Evolutionary conservation across 768 basidiomycete genomes (phyloP).

Genomic region (Leccinum uliginosum): DNA sequence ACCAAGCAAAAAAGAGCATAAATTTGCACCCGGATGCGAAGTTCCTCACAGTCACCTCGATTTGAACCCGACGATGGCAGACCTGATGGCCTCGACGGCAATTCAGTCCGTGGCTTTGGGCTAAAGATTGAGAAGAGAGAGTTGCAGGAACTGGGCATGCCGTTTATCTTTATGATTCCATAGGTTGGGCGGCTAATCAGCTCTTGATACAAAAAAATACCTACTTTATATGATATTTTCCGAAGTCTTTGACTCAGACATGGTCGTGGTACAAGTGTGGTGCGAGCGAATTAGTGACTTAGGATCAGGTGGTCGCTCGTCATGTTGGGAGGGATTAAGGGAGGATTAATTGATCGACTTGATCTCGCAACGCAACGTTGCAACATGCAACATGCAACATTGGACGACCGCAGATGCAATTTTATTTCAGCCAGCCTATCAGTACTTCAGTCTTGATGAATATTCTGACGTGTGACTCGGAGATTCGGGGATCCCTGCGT

Average conservation of each 20-base stretch:
- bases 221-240: neutral
- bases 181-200: conserved; percentile 69
- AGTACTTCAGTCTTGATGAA: neutral
- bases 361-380: conserved; percentile 4
- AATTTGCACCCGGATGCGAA: conserved; percentile 19
- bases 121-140: conserved; percentile 47
- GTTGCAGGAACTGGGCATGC: conserved; percentile 65
- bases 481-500: neutral
- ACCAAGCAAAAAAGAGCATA: conserved; percentile 34
- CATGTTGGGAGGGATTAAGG: neutral
- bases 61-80: conserved; percentile 31
- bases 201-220: conserved; percentile 41
- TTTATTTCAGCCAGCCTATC: neutral
- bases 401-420: neutral
- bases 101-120: conserved; percentile 9
- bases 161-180: conserved; percentile 43
- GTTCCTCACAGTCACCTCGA: conserved; percentile 41
- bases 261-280: neutral
- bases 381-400: neutral
- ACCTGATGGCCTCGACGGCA: conserved; percentile 21
- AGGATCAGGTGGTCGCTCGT: neutral
- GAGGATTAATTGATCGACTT: neutral
- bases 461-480: neutral
- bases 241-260: neutral
- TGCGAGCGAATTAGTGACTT: neutral